Percentiles rank a stretch among this genome's conserved stretches.
phyloP scores from a whole-genome alignment of 2,329 filamentous ascomycete genomes.

The Penicillium glabrum region DNA sequence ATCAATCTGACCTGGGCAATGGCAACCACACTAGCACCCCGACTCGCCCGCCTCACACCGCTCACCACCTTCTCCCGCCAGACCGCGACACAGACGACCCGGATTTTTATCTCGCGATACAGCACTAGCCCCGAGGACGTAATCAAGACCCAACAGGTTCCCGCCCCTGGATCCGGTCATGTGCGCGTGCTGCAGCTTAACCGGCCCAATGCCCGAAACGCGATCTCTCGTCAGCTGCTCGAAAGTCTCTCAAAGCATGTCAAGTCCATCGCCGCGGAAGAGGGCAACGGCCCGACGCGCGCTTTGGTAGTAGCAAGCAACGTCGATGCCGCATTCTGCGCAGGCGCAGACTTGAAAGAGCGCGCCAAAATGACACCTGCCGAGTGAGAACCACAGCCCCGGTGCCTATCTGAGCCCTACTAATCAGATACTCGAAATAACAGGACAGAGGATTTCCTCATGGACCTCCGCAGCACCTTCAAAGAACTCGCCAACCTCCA shows the following conservation, averaged over 20 bases:
- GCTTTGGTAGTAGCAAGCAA: conserved; percentile 83
- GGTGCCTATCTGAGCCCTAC: not conserved
- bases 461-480: conserved; percentile 74
- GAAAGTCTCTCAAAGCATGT: conserved; percentile 70
- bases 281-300: conserved; percentile 62
- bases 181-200: conserved; percentile 89
- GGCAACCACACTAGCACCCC: conserved; percentile 32
- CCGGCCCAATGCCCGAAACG: conserved; percentile 81
- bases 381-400: conserved; percentile 59
- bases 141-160: conserved; percentile 71
- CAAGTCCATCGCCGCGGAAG: conserved; percentile 65
- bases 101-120: conserved; percentile 33
- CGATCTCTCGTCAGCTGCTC: conserved; percentile 79
- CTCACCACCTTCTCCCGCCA: conserved; percentile 16
- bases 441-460: conserved; percentile 78
- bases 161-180: conserved; percentile 75
- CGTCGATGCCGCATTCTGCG: conserved; percentile 85
- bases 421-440: conserved; percentile 1
- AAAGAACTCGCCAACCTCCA: conserved; percentile 70
- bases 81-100: conserved; percentile 20
- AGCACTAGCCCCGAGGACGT: conserved; percentile 37
- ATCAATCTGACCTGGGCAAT: conserved; percentile 3
- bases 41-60: conserved; percentile 28
- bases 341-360: conserved; percentile 93
- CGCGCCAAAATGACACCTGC: conserved; percentile 71